These are phyloP conservation scores for Backusella liffmaniae DNA, from an alignment of 192 early-diverging fungal genomes.

Conservation along the genomic window DNA sequence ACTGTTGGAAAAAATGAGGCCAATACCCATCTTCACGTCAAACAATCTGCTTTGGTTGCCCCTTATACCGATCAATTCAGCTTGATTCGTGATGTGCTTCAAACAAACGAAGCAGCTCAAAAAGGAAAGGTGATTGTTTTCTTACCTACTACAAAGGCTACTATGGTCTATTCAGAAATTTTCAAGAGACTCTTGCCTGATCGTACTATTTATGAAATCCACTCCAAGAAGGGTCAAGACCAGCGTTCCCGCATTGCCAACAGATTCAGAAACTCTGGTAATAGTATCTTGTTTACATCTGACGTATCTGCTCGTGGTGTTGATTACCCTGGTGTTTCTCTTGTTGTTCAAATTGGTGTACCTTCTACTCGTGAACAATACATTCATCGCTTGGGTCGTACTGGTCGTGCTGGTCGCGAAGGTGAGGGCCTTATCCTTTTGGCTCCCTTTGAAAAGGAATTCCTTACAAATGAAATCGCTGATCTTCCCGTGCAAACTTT, in stretches of 20 bases:
- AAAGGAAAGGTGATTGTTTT: slow-evolving; percentile 90
- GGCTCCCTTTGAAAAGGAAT: slow-evolving; percentile 74
- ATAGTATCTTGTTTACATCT: slow-evolving; percentile 82
- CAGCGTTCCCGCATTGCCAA: slow-evolving; percentile 70
- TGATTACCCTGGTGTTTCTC: slow-evolving; percentile 91
- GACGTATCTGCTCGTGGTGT: slow-evolving; percentile 98
- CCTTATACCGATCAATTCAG: slow-evolving; percentile 63
- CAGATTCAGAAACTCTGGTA: slow-evolving; percentile 64
- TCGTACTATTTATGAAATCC: slow-evolving; percentile 40
- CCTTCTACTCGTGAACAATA: slow-evolving; percentile 85
- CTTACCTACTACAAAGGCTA: slow-evolving; percentile 76
- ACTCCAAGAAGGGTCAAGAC: slow-evolving; percentile 77
- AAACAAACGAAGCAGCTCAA: slow-evolving; percentile 55
- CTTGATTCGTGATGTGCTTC: slow-evolving; percentile 63
- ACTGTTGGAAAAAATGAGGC: slow-evolving; percentile 83
- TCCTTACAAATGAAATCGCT: slow-evolving; percentile 55
- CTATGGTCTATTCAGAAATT: slow-evolving; percentile 59
- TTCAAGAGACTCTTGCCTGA: slow-evolving; percentile 49
- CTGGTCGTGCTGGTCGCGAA: slow-evolving; percentile 90
- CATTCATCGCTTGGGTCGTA: slow-evolving; percentile 95
- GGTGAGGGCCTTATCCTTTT: slow-evolving; percentile 87
- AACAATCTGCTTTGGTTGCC: slow-evolving; percentile 72
- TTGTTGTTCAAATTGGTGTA: slow-evolving; percentile 89
- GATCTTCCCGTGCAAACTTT: slow-evolving; percentile 59
- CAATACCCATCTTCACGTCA: slow-evolving; percentile 78